Percentiles rank a stretch among this genome's conserved stretches.
These are phyloP conservation scores for Xylaria sp. DNA, from an alignment of 2,329 filamentous ascomycete species.

Conservation along the genomic window DNA sequence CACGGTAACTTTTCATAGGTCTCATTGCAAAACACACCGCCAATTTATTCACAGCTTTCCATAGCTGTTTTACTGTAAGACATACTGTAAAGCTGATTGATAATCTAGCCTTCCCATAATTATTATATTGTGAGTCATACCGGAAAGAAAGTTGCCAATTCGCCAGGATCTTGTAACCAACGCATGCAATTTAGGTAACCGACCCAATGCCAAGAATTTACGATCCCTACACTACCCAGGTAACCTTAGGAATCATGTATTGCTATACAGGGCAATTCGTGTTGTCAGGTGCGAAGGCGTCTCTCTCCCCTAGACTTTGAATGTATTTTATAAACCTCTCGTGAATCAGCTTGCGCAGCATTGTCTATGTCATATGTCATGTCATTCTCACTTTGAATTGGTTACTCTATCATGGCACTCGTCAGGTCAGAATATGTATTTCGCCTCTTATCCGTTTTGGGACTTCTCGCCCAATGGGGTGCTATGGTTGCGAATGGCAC, in stretches of 20 bases:
- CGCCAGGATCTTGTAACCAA: too few species aligned
- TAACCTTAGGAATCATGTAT: constrained; percentile 1
- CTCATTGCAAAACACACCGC: too few species aligned
- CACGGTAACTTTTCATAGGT: too few species aligned
- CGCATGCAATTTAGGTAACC: too few species aligned
- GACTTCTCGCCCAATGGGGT: constrained; percentile 16
- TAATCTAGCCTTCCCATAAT: too few species aligned
- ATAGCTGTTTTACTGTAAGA: too few species aligned
- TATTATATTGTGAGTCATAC: too few species aligned
- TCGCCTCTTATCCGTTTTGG: background rate
- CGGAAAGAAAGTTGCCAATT: too few species aligned
- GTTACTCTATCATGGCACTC: background rate
- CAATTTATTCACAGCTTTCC: too few species aligned
- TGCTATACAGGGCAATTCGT: background rate
- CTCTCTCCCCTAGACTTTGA: background rate
- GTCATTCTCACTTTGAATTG: background rate
- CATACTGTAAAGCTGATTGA: too few species aligned
- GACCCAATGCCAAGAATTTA: too few species aligned
- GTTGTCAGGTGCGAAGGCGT: background rate
- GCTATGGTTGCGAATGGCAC: constrained; percentile 14
- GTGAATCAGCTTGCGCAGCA: background rate
- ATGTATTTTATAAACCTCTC: background rate
- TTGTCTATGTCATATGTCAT: background rate
- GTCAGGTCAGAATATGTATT: background rate
- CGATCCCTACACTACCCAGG: too few species aligned